Conservation (phyloP, 306 rosid species). For the Alnus rubra region DNA sequence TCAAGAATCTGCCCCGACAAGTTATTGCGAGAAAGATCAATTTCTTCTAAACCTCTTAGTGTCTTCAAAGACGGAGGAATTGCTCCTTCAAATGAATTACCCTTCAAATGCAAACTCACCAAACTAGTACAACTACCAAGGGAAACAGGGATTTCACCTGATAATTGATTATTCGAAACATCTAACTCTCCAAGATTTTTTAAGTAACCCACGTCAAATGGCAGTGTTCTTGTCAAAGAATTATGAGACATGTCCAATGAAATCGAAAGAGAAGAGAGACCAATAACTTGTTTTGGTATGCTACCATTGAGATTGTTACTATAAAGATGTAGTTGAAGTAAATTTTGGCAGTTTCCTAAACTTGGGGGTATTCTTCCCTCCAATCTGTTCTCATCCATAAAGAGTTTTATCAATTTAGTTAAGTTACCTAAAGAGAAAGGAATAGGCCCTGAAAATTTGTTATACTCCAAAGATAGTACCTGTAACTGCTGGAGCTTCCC, state of each 20-base stretch:
- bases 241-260: slow-evolving; percentile 43
- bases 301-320: too few relatives aligned
- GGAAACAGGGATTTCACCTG: slow-evolving; percentile 38
- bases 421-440: too few relatives aligned
- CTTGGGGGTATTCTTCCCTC: too few relatives aligned
- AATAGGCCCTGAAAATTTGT: slow-evolving; percentile 33
- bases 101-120: slow-evolving; percentile 2
- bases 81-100: too few relatives aligned
- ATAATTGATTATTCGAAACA: slow-evolving; percentile 35
- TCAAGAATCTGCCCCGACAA: too few relatives aligned
- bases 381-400: too few relatives aligned
- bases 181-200: slow-evolving; percentile 26
- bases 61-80: too few relatives aligned
- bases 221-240: slow-evolving; percentile 33
- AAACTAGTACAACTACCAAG: slow-evolving; percentile 37
- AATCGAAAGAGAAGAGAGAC: slow-evolving; percentile 41
- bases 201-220: slow-evolving; percentile 33
- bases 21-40: too few relatives aligned
- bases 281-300: neutral
- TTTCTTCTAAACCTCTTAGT: too few relatives aligned
- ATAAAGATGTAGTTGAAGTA: too few relatives aligned
- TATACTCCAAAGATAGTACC: slow-evolving; percentile 11
- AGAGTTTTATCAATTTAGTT: too few relatives aligned
- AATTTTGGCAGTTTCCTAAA: too few relatives aligned
- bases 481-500: slow-evolving; percentile 34